A percentile compares a stretch with the other conserved stretches of the same genome.
Conservation (phyloP, 1,284 basidiomycete species). For the Ceratobasidium sp. region DNA sequence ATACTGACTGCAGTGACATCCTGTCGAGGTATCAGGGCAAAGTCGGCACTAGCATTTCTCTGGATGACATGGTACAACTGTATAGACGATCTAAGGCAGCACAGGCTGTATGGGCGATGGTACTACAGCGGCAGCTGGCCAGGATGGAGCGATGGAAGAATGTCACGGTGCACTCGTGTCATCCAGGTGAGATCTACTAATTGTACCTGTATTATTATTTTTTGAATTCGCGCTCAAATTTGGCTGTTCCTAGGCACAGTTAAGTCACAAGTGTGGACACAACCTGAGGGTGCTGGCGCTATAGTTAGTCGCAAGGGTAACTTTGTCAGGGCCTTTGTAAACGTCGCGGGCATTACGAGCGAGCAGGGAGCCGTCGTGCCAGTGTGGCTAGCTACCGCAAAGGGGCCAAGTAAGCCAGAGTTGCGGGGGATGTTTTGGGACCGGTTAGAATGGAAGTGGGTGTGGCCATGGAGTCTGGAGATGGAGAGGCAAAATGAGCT, state of each 20-base stretch:
- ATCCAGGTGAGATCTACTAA: constrained; percentile 27
- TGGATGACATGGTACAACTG: constrained; percentile 23
- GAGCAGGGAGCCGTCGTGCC: constrained; percentile 42
- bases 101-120: constrained; percentile 36
- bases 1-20: constrained; percentile 27
- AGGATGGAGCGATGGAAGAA: constrained; percentile 23
- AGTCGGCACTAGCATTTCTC: neutral
- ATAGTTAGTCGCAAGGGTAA: neutral
- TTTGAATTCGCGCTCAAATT: neutral
- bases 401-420: constrained; percentile 14
- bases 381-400: constrained; percentile 25
- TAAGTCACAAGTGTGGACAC: constrained; percentile 3
- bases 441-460: constrained; percentile 44
- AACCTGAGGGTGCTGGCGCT: neutral
- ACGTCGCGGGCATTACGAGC: constrained; percentile 24
- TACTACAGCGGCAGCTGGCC: constrained; percentile 26
- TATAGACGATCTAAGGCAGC: constrained; percentile 36
- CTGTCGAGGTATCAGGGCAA: constrained; percentile 2
- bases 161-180: constrained; percentile 39
- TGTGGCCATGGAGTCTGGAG: constrained; percentile 39
- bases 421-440: constrained; percentile 44
- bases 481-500: constrained; percentile 20
- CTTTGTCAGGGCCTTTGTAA: neutral
- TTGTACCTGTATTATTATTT: too few relatives aligned
- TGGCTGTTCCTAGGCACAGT: neutral